Evolutionary conservation across 2,329 filamentous ascomycete species (phyloP).

Genomic region (Fusarium sp.): DNA sequence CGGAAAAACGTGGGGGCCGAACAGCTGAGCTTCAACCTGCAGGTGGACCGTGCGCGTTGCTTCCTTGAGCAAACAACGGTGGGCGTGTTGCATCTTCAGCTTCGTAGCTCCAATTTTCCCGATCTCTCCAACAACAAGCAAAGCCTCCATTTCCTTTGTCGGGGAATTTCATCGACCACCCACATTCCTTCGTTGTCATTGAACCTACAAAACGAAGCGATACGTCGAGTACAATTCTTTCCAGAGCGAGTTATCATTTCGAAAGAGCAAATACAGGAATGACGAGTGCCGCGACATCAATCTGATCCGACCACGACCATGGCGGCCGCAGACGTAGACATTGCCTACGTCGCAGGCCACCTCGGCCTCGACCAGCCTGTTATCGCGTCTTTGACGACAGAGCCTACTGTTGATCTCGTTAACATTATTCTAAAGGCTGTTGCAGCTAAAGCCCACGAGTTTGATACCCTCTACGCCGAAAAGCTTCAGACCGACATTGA

Average conservation of each 20-base stretch:
- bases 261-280: slow-evolving; percentile 44
- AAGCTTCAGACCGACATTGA: slow-evolving; percentile 93
- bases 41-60: slow-evolving; percentile 42
- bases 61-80: slow-evolving; percentile 39
- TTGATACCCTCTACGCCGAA: slow-evolving; percentile 84
- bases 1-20: slow-evolving; percentile 43
- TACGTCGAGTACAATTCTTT: slow-evolving; percentile 1
- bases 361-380: slow-evolving; percentile 76
- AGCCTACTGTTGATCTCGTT: slow-evolving; percentile 84
- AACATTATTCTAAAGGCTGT: slow-evolving; percentile 80
- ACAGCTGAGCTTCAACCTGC: slow-evolving; percentile 8
- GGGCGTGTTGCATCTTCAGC: slow-evolving; percentile 45
- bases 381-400: slow-evolving; percentile 71
- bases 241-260: slow-evolving; percentile 1
- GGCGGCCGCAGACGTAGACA: slow-evolving; percentile 69
- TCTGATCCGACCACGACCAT: slow-evolving; percentile 53
- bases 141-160: slow-evolving; percentile 45
- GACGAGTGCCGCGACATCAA: slow-evolving; percentile 46
- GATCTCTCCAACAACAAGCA: slow-evolving; percentile 39
- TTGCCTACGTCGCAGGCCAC: slow-evolving; percentile 79
- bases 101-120: slow-evolving; percentile 49
- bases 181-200: slow-evolving; percentile 30
- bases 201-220: slow-evolving; percentile 8
- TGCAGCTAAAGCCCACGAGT: slow-evolving; percentile 82
- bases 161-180: slow-evolving; percentile 26